These are phyloP conservation scores for Apiospora phragmitis DNA, from an alignment of 2,329 filamentous ascomycete genomes.

Conservation along the genomic window DNA sequence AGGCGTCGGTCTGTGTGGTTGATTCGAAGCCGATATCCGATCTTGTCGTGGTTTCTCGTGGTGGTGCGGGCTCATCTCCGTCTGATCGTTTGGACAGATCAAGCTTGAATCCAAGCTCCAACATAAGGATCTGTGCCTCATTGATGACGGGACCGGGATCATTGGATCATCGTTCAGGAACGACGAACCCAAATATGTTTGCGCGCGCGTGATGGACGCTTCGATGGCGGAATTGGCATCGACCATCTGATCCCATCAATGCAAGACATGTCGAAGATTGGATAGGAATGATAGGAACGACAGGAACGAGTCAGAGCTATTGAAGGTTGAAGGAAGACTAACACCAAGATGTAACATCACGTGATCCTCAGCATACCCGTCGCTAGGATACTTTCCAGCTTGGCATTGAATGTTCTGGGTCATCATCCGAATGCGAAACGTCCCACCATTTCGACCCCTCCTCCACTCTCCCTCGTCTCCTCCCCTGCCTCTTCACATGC, in stretches of 20 bases:
- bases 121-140: background rate
- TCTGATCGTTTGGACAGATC: background rate
- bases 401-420: background rate
- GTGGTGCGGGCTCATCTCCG: background rate
- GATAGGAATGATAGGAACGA: background rate
- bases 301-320: background rate
- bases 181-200: background rate
- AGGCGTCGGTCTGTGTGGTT: background rate
- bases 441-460: background rate
- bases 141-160: background rate
- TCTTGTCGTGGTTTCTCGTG: background rate
- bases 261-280: background rate
- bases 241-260: background rate
- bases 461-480: background rate
- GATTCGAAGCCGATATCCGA: background rate
- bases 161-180: background rate
- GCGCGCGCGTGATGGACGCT: background rate
- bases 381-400: background rate
- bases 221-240: background rate
- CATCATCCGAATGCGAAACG: background rate
- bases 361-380: background rate
- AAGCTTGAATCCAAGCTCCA: background rate
- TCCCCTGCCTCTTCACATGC: background rate
- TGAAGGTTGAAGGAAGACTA: background rate
- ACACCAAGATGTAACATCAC: background rate